Evolutionary conservation across 257 asterid species (phyloP), one percentile per base, ranked within the genome.

Genomic region (Solanum acaule): DNA sequence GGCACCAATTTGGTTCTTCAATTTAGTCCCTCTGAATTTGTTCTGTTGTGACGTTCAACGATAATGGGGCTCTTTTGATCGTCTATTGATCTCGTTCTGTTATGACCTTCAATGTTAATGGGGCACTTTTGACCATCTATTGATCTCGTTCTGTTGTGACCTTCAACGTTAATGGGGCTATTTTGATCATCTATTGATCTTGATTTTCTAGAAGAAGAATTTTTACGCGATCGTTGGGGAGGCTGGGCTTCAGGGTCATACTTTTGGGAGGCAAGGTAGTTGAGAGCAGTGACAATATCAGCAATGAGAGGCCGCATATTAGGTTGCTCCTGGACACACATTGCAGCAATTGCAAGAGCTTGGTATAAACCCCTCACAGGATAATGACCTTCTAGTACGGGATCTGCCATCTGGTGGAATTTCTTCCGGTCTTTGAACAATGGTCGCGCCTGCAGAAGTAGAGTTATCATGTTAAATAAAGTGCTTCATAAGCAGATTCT

Each of bases 311-410:
- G 98, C 34, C 98, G 91, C 92, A 92, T 22, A 76, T 23, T 89
- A 10, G 97, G 93, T 40, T 93, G 87, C 70, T 94, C 97, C 88
- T 93, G 94, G 81, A 92, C 87, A 75, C 96, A 94, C 96, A 94
- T 94, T 77, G 97, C 95, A 29, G 95, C 92, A 8, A 95, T 93
- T 34, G 98, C 96, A 13, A 95, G 92, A 65, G 93, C 95, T 88
- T 94, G 98, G 91, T 93, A 92, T 71, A 95, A 87, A 18, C 98
- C 97, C 70, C 94, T 87, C 37, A 85, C 87, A 0, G 97, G 98
- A 83, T 91, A 94, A 25, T 75, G 90, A 56, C 96, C 97, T 81
- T 95, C 90, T 38, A 95, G 88, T 27, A 86, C 88, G 4, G 97
- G 97, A 83, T 94, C 98, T 3, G 93, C 98, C 95, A 95, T 94